Conservation (phyloP, 108 stramenopile genomes). For the Aureococcus anophagefferens region DNA sequence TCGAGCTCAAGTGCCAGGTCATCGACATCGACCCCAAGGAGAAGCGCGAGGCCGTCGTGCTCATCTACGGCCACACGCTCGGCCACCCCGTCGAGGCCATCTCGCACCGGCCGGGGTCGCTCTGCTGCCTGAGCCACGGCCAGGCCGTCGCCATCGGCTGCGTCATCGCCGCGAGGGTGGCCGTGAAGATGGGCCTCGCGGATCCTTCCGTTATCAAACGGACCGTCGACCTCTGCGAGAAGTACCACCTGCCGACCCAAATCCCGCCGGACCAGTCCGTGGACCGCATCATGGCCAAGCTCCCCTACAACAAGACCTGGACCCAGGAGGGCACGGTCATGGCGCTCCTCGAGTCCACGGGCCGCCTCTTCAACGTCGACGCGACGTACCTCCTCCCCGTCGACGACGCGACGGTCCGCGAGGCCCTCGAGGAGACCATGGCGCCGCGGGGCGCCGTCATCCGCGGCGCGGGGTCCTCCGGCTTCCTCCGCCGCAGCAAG, state of each 20-base stretch:
- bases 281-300: constrained; percentile 20
- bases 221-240: constrained; percentile 25
- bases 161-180: constrained; percentile 30
- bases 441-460: background rate
- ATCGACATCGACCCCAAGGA: constrained; percentile 31
- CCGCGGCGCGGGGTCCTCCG: background rate
- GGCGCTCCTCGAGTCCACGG: constrained; percentile 25
- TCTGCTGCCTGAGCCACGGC: constrained; percentile 28
- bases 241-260: constrained; percentile 20
- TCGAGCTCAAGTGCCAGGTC: background rate
- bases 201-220: background rate
- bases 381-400: constrained; percentile 20
- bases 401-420: constrained; percentile 11
- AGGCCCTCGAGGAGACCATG: constrained; percentile 3
- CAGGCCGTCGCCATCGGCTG: constrained; percentile 39
- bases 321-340: constrained; percentile 24
- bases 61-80: constrained; percentile 31
- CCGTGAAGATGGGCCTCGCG: constrained; percentile 19
- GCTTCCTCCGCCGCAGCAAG: background rate
- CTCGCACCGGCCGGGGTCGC: constrained; percentile 17
- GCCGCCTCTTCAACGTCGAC: constrained; percentile 19
- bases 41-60: constrained; percentile 33
- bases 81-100: constrained; percentile 35
- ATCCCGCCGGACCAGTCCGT: constrained; percentile 16
- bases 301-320: constrained; percentile 27